Evolutionary conservation across 208 protist species (phyloP), one percentile per base, ranked within the genome.

Genomic region (Angomonas ambiguus): DNA sequence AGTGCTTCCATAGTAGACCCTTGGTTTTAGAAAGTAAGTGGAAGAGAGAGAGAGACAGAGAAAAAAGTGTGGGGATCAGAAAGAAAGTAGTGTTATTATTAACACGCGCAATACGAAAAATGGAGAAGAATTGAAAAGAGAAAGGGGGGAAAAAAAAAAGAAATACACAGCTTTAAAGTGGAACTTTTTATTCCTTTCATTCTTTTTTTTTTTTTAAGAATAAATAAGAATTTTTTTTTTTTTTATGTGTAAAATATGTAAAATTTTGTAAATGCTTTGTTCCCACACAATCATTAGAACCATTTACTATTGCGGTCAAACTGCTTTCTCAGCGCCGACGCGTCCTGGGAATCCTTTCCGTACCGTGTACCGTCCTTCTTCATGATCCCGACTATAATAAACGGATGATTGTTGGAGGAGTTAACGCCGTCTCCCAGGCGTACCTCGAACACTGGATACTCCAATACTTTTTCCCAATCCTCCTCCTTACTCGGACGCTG

Each of bases 371-470:
- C 91, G 38, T 96, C 91, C 61, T 91, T 92, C 41, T 72, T 62
- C 71, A 96, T 87, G 10, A 96, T 76, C 32, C 85, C 91, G 0
- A 96, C 91, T 0, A 96, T 80, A 45, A 93, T 96, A 67, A 96
- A 94, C 0, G 87, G 85, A 42, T 90, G 79, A 33, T 77, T 88
- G 73, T 88, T 94, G 6, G 76, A 62, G 10, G 80, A 74, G 35
- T 72, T 69, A 31, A 96, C 71, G 33, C 91, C 91, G 65, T 96
- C 91, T 18, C 85, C 79, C 18, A 96, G 76, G 2, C 86, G 80
- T 60, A 94, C 87, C 68, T 96, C 91, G 59, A 93, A 96, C 25
- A 96, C 91, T 1, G 91, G 91, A 60, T 88, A 96, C 74, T 96
- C 87, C 18, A 84, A 66, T 65, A 87, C 62, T 58, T 79, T 87